Conservation (phyloP, 2,329 filamentous ascomycete species). For the Talaromyces sp. region DNA sequence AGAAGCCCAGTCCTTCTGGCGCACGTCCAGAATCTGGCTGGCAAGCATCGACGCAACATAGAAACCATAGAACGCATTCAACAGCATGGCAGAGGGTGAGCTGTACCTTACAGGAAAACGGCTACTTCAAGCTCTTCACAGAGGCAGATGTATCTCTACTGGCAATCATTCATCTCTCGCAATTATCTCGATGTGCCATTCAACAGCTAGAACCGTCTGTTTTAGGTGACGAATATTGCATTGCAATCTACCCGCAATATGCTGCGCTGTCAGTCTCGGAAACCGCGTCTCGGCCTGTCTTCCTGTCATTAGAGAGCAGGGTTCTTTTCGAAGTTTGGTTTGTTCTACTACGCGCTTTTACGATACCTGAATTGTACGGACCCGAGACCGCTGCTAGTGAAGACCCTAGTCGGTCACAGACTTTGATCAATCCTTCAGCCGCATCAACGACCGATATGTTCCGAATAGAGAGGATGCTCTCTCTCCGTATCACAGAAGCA, state of each 20-base stretch:
- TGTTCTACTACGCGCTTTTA: constrained; percentile 83
- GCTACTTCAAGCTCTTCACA: constrained; percentile 84
- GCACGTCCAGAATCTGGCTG: constrained; percentile 34
- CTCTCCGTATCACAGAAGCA: constrained; percentile 60
- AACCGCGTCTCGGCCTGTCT: constrained; percentile 80
- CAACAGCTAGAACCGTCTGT: constrained; percentile 89
- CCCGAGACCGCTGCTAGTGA: constrained; percentile 47
- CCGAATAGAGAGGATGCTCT: constrained; percentile 61
- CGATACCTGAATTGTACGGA: constrained; percentile 85
- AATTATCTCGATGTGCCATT: constrained; percentile 83
- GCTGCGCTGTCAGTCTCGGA: constrained; percentile 68
- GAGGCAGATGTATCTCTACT: constrained; percentile 79
- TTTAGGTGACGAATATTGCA: constrained; percentile 86
- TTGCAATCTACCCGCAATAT: constrained; percentile 94
- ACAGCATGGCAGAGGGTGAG: constrained; percentile 84
- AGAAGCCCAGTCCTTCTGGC: constrained; percentile 60
- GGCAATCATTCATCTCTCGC: constrained; percentile 79
- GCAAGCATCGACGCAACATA: constrained; percentile 50
- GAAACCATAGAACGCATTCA: constrained; percentile 55
- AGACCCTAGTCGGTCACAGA: constrained; percentile 37
- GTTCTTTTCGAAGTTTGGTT: constrained; percentile 98
- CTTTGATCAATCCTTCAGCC: constrained; percentile 24
- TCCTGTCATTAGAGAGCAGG: constrained; percentile 79
- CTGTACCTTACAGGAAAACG: constrained; percentile 91
- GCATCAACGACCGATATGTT: constrained; percentile 56